phyloP scores from a whole-genome alignment of 106 monocot species.

The Dioscorea alata region DNA sequence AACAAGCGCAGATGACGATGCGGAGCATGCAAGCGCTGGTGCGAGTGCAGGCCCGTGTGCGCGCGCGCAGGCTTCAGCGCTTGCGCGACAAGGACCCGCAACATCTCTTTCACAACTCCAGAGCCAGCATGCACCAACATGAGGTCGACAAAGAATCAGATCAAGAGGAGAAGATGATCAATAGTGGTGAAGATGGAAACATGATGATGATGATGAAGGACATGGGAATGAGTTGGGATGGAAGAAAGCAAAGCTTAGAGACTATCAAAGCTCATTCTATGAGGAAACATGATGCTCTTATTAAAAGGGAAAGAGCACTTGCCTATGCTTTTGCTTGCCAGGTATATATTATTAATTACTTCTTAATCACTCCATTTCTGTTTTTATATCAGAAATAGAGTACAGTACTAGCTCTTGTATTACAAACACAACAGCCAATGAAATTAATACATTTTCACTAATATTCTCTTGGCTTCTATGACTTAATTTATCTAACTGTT shows the following conservation, averaged over 20 bases:
- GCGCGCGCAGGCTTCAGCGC: constrained; percentile 38
- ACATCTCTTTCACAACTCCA: background rate
- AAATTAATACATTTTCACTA: too few relatives aligned
- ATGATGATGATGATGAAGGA: constrained; percentile 8
- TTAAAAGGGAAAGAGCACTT: constrained; percentile 61
- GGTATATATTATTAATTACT: constrained; percentile 19
- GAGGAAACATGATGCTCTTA: constrained; percentile 22
- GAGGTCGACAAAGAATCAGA: constrained; percentile 5
- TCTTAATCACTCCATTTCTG: too few relatives aligned
- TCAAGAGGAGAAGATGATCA: background rate
- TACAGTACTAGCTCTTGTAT: too few relatives aligned
- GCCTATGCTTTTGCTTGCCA: constrained; percentile 73
- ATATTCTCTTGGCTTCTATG: background rate
- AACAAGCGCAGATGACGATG: constrained; percentile 71
- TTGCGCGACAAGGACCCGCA: background rate
- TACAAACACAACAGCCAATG: too few relatives aligned
- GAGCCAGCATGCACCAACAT: background rate
- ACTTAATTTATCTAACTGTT: background rate
- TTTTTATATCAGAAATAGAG: background rate
- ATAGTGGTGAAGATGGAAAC: too few relatives aligned
- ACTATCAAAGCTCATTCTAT: constrained; percentile 6
- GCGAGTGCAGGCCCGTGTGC: constrained; percentile 67
- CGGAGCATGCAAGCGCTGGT: constrained; percentile 87
- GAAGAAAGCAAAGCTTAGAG: constrained; percentile 16
- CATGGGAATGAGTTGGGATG: constrained; percentile 11